Evolutionary conservation across 176 grass and related monocot genomes (phyloP).

Genomic region (Poa pratensis): DNA sequence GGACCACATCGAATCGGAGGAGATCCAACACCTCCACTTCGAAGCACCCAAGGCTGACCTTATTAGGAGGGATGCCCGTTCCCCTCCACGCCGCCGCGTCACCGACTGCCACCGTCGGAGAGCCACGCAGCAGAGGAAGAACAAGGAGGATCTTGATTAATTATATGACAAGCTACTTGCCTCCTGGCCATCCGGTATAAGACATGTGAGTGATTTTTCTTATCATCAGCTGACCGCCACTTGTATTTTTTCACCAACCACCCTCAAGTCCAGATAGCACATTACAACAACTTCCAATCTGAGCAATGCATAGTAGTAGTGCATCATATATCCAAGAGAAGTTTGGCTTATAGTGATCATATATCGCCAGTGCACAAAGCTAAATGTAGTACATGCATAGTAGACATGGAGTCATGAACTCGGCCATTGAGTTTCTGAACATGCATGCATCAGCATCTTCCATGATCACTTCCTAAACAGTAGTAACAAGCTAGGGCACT

Average conservation of each 20-base stretch:
- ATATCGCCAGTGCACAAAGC: no score
- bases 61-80: no score
- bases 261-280: not conserved
- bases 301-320: not conserved
- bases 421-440: not conserved
- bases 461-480: conserved; percentile 31
- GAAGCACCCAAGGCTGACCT: no score
- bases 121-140: no score
- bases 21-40: no score
- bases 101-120: no score
- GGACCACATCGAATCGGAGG: no score
- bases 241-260: not conserved
- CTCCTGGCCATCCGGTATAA: not conserved
- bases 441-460: conserved; percentile 20
- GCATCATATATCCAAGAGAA: not conserved
- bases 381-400: not conserved
- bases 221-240: not conserved
- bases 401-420: not conserved
- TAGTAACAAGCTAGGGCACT: not conserved
- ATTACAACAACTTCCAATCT: not conserved
- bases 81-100: no score
- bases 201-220: not conserved
- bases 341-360: not conserved
- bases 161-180: not conserved
- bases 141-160: no score